A percentile compares a stretch with the other conserved stretches of the same genome.
Conservation (phyloP, 2,329 filamentous ascomycete genomes). For the Xylaria sp. region DNA sequence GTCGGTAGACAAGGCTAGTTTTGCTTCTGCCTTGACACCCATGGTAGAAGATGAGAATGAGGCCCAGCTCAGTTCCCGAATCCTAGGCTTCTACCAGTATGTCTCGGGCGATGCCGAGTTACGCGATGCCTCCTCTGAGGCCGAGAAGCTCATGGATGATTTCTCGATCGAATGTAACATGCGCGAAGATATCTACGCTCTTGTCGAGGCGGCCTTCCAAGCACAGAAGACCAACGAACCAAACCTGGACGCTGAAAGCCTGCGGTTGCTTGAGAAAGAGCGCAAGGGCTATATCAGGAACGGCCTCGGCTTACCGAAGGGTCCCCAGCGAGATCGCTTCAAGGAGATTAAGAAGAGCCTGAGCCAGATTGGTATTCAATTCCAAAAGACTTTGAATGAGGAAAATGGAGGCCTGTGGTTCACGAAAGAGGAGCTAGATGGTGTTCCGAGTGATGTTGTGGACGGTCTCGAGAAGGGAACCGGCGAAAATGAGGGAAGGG, state of each 20-base stretch:
- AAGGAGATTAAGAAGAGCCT: conserved; percentile 88
- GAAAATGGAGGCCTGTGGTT: conserved; percentile 87
- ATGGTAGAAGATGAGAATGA: conserved; percentile 79
- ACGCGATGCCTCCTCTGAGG: conserved; percentile 79
- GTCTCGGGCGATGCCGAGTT: conserved; percentile 76
- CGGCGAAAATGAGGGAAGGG: conserved; percentile 76
- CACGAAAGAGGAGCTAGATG: conserved; percentile 76
- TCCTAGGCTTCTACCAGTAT: conserved; percentile 83
- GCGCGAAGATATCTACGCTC: conserved; percentile 82
- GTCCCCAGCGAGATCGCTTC: conserved; percentile 78
- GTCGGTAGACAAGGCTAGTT: conserved; percentile 63
- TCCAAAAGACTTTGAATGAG: conserved; percentile 84
- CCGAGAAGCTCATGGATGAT: conserved; percentile 79
- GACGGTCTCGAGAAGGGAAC: conserved; percentile 76
- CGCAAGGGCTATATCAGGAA: conserved; percentile 81
- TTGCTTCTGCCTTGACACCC: conserved; percentile 68
- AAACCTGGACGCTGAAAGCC: conserved; percentile 73
- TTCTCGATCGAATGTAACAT: conserved; percentile 82
- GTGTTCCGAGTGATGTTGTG: conserved; percentile 77
- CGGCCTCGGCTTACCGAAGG: conserved; percentile 76
- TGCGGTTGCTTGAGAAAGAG: conserved; percentile 80
- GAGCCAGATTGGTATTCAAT: conserved; percentile 77
- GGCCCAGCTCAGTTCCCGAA: conserved; percentile 68
- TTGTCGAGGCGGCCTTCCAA: conserved; percentile 69
- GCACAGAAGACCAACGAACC: conserved; percentile 65